Percentiles rank a stretch among this genome's conserved stretches.
Conservation (phyloP, 495 filamentous ascomycete genomes). For the Hyaloscypha hepaticicola region DNA sequence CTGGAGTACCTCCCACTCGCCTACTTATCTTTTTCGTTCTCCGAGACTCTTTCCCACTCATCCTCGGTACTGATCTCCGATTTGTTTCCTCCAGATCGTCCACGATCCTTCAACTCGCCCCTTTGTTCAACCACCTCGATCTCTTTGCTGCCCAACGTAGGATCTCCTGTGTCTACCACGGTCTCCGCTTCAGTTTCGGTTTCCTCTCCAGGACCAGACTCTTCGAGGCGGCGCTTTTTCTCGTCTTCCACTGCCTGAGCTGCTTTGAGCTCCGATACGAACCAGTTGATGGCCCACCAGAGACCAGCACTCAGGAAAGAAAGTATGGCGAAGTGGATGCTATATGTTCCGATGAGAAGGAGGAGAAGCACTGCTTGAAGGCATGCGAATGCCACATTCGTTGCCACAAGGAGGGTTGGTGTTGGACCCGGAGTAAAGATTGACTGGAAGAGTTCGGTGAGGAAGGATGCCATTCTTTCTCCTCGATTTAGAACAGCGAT, state of each 20-base stretch:
- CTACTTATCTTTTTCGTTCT: conserved; percentile 54
- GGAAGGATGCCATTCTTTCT: conserved; percentile 70
- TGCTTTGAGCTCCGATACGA: conserved; percentile 72
- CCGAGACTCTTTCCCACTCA: conserved; percentile 59
- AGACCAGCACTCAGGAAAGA: conserved; percentile 75
- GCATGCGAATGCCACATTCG: conserved; percentile 82
- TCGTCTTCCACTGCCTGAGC: conserved; percentile 64
- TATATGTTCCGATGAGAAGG: conserved; percentile 79
- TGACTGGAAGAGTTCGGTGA: conserved; percentile 81
- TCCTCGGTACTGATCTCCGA: conserved; percentile 54
- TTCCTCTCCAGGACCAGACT: conserved; percentile 20
- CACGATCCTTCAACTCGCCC: conserved; percentile 26
- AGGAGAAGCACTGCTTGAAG: conserved; percentile 75
- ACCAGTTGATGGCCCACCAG: conserved; percentile 97
- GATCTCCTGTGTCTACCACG: conserved; percentile 18
- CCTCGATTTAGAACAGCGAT: not conserved
- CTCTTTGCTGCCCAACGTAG: conserved; percentile 21
- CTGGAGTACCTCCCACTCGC: not conserved
- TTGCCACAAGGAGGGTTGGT: conserved; percentile 81
- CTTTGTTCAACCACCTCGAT: conserved; percentile 22
- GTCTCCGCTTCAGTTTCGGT: conserved; percentile 53
- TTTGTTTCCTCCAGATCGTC: conserved; percentile 14
- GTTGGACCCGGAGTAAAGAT: conserved; percentile 62
- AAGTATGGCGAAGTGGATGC: conserved; percentile 82
- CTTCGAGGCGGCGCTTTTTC: conserved; percentile 43